Evolutionary conservation across 2,329 filamentous ascomycete species (phyloP).

Genomic region (Neurospora crassa): DNA sequence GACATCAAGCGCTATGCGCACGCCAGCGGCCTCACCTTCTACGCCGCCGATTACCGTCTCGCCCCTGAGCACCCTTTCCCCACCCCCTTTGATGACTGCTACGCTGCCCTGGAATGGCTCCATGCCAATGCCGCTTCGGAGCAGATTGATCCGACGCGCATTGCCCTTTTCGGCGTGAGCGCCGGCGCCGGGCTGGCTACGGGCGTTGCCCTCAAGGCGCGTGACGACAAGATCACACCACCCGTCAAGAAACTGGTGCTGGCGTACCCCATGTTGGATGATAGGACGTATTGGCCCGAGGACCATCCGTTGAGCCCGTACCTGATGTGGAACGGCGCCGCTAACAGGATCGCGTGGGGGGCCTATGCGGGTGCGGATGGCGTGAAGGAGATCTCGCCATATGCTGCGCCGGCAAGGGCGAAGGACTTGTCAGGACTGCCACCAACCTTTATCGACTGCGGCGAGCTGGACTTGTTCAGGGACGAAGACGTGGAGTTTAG

Average conservation of each 20-base stretch:
- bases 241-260: slow-evolving; percentile 25
- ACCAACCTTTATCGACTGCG: slow-evolving; percentile 29
- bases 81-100: slow-evolving; percentile 30
- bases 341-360: slow-evolving; percentile 18
- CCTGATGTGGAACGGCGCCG: slow-evolving; percentile 16
- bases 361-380: slow-evolving; percentile 18
- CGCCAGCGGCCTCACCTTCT: slow-evolving; percentile 14
- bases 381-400: slow-evolving; percentile 8
- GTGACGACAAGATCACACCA: slow-evolving; percentile 21
- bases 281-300: slow-evolving; percentile 17
- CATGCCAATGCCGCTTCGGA: slow-evolving; percentile 19
- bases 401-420: slow-evolving; percentile 18
- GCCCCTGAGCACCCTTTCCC: slow-evolving; percentile 40
- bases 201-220: slow-evolving; percentile 30
- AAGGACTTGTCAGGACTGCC: slow-evolving; percentile 23
- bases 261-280: slow-evolving; percentile 30
- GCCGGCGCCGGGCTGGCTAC: slow-evolving; percentile 21
- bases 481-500: slow-evolving; percentile 26
- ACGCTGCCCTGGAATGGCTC: slow-evolving; percentile 23
- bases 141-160: slow-evolving; percentile 17
- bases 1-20: slow-evolving; percentile 11
- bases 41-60: slow-evolving; percentile 37
- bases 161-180: slow-evolving; percentile 19
- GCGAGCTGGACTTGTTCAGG: slow-evolving; percentile 28
- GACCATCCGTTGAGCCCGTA: slow-evolving; percentile 9